A percentile compares a stretch with the other conserved stretches of the same genome.
Conservation (phyloP, 441 rosid species). For the Kokia cookei region DNA sequence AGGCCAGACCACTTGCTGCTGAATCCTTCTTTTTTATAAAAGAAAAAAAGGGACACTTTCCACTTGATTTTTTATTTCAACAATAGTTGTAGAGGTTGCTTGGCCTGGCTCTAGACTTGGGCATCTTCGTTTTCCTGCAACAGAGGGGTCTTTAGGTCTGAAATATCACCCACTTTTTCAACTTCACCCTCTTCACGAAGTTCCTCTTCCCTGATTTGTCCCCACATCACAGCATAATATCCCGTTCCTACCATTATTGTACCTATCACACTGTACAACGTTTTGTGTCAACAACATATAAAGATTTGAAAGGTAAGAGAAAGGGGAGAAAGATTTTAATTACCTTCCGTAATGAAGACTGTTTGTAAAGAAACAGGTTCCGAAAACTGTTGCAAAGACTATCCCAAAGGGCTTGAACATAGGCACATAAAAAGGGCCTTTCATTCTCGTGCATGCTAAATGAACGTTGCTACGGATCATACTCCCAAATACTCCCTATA, state of each 20-base stretch:
- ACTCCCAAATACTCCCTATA: conserved; percentile 53
- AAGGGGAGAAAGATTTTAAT: background rate
- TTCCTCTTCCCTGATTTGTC: conserved; percentile 48
- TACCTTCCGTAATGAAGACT: conserved; percentile 84
- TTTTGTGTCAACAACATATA: background rate
- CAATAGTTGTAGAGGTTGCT: background rate
- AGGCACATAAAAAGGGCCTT: conserved; percentile 63
- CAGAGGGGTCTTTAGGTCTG: conserved; percentile 41
- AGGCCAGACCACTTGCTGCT: background rate
- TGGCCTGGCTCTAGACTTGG: conserved; percentile 16
- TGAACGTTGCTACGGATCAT: conserved; percentile 61
- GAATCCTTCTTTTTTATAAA: background rate
- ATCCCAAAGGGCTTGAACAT: conserved; percentile 78
- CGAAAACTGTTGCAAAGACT: conserved; percentile 60
- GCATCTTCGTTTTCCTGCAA: conserved; percentile 35
- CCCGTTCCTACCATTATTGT: conserved; percentile 58
- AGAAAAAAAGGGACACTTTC: background rate
- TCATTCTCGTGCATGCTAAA: conserved; percentile 34
- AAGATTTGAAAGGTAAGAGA: background rate
- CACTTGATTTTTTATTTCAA: background rate
- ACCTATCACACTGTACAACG: conserved; percentile 50
- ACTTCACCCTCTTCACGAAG: conserved; percentile 12
- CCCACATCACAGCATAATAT: conserved; percentile 55
- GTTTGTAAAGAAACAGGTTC: conserved; percentile 59
- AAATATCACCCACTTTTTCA: conserved; percentile 14